A percentile compares a stretch with the other conserved stretches of the same genome.
These are phyloP conservation scores for Acanthamoeba lenticulata DNA, from an alignment of 208 protist species.

Conservation along the genomic window DNA sequence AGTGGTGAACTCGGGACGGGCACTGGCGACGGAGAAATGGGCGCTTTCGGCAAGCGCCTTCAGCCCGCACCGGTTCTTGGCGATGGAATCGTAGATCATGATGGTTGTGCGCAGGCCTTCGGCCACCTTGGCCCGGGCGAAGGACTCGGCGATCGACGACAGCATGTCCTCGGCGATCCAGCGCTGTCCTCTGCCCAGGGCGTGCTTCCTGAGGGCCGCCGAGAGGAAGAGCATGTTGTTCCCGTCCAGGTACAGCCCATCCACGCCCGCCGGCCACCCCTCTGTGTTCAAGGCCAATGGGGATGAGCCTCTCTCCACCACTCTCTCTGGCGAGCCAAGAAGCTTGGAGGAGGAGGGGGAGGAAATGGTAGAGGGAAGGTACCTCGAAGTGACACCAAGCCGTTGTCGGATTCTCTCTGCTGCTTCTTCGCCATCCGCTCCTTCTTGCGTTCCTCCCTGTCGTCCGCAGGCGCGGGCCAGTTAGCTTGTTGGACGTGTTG, in stretches of 20 bases:
- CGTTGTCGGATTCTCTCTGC: too few relatives aligned
- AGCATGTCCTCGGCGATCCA: neutral
- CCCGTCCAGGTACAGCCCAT: neutral
- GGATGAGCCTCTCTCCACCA: neutral
- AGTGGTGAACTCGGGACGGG: neutral
- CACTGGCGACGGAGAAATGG: neutral
- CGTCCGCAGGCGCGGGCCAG: too few relatives aligned
- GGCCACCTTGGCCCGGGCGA: neutral
- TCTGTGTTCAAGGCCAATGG: neutral
- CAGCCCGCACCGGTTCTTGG: neutral
- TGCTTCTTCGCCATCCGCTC: too few relatives aligned
- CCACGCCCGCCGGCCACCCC: neutral
- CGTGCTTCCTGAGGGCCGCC: neutral
- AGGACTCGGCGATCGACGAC: neutral
- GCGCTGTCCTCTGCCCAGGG: neutral
- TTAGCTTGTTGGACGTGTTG: too few relatives aligned
- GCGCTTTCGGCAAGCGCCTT: neutral
- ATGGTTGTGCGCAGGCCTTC: neutral
- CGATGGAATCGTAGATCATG: neutral
- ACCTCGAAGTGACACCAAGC: too few relatives aligned
- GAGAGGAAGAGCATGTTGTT: slow-evolving; percentile 60
- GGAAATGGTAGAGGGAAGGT: neutral
- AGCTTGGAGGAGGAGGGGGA: neutral
- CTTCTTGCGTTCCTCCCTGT: too few relatives aligned
- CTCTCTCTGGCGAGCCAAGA: neutral